Evolutionary conservation across 2,329 filamentous ascomycete genomes (phyloP).

Genomic region (Venturia carpophila): DNA sequence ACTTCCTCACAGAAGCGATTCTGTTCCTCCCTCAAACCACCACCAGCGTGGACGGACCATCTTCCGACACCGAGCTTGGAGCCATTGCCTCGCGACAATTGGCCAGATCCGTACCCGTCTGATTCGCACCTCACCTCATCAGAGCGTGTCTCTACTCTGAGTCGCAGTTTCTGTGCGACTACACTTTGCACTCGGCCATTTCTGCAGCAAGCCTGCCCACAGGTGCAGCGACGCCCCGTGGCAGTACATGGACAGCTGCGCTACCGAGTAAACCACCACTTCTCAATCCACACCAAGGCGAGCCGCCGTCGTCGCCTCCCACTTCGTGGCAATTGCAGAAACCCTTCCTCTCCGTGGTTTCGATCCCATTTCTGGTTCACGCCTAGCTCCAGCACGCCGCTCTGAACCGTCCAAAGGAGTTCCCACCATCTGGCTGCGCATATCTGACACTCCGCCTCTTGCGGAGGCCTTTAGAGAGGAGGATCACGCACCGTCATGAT

Average conservation of each 20-base stretch:
- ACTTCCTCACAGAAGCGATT: neutral
- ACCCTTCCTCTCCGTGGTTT: neutral
- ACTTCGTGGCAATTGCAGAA: neutral
- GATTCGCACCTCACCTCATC: neutral
- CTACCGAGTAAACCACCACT: neutral
- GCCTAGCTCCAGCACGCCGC: constrained; percentile 7
- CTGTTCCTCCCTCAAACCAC: neutral
- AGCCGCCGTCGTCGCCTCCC: neutral
- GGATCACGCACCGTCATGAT: constrained; percentile 23
- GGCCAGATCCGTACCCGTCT: neutral
- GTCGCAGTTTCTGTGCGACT: neutral
- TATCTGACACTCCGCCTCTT: constrained; percentile 11
- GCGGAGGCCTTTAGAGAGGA: constrained; percentile 6
- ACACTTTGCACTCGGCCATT: neutral
- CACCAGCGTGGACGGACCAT: neutral
- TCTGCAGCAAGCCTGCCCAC: neutral
- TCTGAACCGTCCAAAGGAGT: neutral
- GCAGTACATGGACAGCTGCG: constrained; percentile 6
- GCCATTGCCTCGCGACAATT: neutral
- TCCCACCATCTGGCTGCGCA: constrained; percentile 4
- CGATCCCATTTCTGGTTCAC: neutral
- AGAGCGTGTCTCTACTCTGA: neutral
- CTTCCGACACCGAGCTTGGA: neutral
- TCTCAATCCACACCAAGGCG: neutral
- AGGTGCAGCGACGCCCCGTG: neutral